Evolutionary conservation across 139 green algal genomes (phyloP).

Genomic region (Chloropicon primus): DNA sequence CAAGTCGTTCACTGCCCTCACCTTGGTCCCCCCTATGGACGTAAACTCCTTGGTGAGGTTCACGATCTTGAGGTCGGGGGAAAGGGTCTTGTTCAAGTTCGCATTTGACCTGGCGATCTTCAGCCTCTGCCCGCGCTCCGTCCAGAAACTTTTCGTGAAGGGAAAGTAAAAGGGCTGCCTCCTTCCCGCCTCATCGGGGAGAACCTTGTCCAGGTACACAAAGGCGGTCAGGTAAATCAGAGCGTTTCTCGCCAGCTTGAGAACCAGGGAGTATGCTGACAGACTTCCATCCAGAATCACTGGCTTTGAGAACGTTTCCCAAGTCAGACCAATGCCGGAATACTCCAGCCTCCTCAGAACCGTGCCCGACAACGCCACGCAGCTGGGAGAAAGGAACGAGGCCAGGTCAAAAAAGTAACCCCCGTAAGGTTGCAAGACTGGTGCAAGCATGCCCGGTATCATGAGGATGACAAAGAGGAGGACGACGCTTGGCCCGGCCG

Average conservation of each 20-base stretch:
- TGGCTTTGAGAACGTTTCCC: not conserved
- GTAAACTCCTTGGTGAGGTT: not conserved
- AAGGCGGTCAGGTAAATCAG: not conserved
- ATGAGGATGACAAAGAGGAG: not conserved
- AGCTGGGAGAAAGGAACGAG: not conserved
- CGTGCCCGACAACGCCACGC: not conserved
- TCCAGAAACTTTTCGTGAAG: not conserved
- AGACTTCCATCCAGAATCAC: not conserved
- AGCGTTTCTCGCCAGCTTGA: not conserved
- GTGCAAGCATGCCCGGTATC: not conserved
- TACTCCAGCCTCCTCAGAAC: not conserved
- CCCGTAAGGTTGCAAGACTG: not conserved
- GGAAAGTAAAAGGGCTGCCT: not conserved
- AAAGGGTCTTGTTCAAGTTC: not conserved
- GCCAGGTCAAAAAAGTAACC: not conserved
- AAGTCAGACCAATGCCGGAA: not conserved
- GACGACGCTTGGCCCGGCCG: not conserved
- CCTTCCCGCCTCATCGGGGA: not conserved
- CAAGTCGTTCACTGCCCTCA: not conserved
- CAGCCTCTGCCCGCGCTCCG: not conserved
- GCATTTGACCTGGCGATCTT: not conserved
- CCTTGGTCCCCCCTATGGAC: not conserved
- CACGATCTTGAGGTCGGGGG: not conserved
- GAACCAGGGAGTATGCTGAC: not conserved
- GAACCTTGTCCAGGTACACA: conserved; percentile 1